Evolutionary conservation across 163 green algal genomes (phyloP).

Genomic region (Scenedesmus sp.): DNA sequence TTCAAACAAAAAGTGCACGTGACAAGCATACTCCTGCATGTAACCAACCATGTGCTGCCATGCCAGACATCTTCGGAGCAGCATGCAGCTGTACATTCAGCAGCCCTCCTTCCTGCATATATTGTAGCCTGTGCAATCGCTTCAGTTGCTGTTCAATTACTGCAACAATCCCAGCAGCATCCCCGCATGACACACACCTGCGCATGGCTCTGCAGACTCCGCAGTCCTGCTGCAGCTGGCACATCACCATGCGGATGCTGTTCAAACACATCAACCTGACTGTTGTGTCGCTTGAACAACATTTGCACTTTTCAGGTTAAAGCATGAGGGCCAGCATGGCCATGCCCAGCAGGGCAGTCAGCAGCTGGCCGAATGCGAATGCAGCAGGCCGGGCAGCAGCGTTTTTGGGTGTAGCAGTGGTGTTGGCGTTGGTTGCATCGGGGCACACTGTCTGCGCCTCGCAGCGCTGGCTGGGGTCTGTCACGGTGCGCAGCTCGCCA

Average conservation of each 20-base stretch:
- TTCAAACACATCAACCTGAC: too few relatives aligned
- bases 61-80: not conserved
- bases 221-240: too few relatives aligned
- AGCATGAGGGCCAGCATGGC: not conserved
- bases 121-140: not conserved
- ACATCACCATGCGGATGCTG: too few relatives aligned
- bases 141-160: not conserved
- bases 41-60: not conserved
- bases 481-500: conserved; percentile 34
- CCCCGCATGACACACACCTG: too few relatives aligned
- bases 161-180: not conserved
- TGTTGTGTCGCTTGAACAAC: not conserved
- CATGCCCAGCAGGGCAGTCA: not conserved
- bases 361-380: not conserved
- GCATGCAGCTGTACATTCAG: not conserved
- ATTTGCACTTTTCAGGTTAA: not conserved
- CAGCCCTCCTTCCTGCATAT: not conserved
- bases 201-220: too few relatives aligned
- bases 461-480: conserved; percentile 39
- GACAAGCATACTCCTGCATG: not conserved
- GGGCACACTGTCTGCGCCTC: conserved; percentile 13
- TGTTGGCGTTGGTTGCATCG: not conserved
- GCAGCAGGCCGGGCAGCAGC: not conserved
- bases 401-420: not conserved
- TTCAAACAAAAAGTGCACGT: too few relatives aligned